Percentiles rank a stretch among this genome's conserved stretches.
These are phyloP conservation scores for Hypoxylon rubiginosum DNA, from an alignment of 2,329 filamentous ascomycete species.

Conservation along the genomic window DNA sequence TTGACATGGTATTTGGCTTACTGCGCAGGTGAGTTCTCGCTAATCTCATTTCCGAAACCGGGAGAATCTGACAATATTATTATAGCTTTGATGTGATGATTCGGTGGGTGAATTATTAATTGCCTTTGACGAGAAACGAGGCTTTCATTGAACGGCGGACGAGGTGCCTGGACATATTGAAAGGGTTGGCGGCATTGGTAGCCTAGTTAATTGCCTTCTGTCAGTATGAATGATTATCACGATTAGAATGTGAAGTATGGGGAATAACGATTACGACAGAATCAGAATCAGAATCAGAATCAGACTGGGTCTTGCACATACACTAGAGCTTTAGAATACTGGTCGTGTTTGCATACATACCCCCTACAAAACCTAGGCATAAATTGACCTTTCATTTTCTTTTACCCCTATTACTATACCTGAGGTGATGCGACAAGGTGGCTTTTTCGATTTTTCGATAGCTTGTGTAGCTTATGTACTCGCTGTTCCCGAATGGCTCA, in stretches of 20 bases:
- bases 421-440: neutral
- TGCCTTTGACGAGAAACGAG: conserved; percentile 14
- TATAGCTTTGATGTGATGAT: conserved; percentile 49
- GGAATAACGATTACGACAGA: conserved; percentile 1
- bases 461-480: neutral
- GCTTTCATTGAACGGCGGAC: neutral
- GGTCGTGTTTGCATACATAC: neutral
- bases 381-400: neutral
- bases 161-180: conserved; percentile 30
- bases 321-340: conserved; percentile 4
- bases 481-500: neutral
- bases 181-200: conserved; percentile 7
- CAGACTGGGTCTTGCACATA: conserved; percentile 5
- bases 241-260: conserved; percentile 10
- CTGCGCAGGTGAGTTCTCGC: conserved; percentile 73
- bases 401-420: neutral
- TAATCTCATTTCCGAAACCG: neutral
- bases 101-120: neutral
- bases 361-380: neutral
- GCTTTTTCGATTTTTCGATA: neutral
- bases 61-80: conserved; percentile 18
- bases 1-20: conserved; percentile 88
- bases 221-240: conserved; percentile 24
- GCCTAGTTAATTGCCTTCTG: conserved; percentile 12
- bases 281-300: neutral